Evolutionary conservation across 495 filamentous ascomycete genomes (phyloP), one percentile per base, ranked within the genome.

Genomic region (Aspergillus saccharolyticus): DNA sequence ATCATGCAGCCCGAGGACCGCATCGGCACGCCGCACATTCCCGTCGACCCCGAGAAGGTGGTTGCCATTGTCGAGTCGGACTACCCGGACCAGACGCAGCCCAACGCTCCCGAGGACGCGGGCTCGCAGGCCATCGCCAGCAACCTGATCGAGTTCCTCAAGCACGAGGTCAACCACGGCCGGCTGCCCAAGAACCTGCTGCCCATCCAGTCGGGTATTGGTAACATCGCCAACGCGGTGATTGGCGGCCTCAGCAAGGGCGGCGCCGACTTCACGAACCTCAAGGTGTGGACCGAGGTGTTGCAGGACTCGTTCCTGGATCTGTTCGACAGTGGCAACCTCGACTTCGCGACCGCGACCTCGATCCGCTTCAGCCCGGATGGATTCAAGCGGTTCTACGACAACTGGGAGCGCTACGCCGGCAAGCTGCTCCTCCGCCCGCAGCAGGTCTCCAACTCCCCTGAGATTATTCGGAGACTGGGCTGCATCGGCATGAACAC

Each of bases 401-500:
- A 86, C 51, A 85, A 85, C 77, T 94, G 87, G 87, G 87, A 91
- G 55, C 63, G 75, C 25, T 96, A 96, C 75, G 73, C 86, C 14
- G 77, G 86, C 70, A 94, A 93, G 78, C 84, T 96, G 4, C 87
- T 96, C 48, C 85, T 96, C 39, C 89, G 91, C 51, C 85, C 87
- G 3, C 91, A 96, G 75, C 84, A 87, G 66, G 89, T 96, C 30
- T 91, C 87, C 66, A 96, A 96, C 83, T 87, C 85, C n/a, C 91
- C 91, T 59, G 91, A 96, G 74, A 95, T 96, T 78, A 96, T 96
- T 77, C 83, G 89, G 17, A 82, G 91, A 3, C 78, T 96, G 1
- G 91, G 90, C 55, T 85, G 90, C 62, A 95, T 96, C 68, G 91
- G 89, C 69, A 96, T 96, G 91, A 96, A 96, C 80, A 96, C 91